A percentile compares a stretch with the other conserved stretches of the same genome.
Evolutionary conservation across 345 rosid genomes (phyloP).

Genomic region (Murraya paniculata): DNA sequence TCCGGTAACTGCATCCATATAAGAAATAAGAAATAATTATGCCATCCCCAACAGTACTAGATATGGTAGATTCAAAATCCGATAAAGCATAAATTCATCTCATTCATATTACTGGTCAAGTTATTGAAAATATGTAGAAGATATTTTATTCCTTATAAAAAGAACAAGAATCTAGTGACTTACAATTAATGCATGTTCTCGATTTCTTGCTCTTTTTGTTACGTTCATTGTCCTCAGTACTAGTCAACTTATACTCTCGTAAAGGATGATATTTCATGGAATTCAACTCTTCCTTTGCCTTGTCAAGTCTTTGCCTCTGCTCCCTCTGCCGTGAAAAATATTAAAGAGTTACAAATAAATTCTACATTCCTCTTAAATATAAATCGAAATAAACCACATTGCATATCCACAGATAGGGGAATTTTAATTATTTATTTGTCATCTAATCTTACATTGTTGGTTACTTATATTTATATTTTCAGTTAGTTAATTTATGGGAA

Average conservation of each 20-base stretch:
- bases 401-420: not conserved
- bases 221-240: slow-evolving; percentile 24
- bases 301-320: slow-evolving; percentile 46
- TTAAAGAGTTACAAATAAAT: not conserved
- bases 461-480: too few species aligned
- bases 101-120: not conserved
- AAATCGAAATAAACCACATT: not conserved
- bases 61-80: not conserved
- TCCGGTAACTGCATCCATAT: not conserved
- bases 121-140: not conserved
- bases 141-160: not conserved
- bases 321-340: slow-evolving; percentile 43
- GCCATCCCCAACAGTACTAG: not conserved
- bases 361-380: not conserved
- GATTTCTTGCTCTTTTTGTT: slow-evolving; percentile 43
- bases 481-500: too few species aligned
- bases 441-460: not conserved
- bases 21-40: not conserved
- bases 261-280: slow-evolving; percentile 79
- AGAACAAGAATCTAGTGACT: slow-evolving; percentile 5
- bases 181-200: slow-evolving; percentile 28
- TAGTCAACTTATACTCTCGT: slow-evolving; percentile 35
- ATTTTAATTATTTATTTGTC: too few species aligned
- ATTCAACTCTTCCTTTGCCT: slow-evolving; percentile 57
- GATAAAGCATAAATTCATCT: not conserved